A percentile compares a stretch with the other conserved stretches of the same genome.
These are phyloP conservation scores for Rhizomucor pusillus DNA, from an alignment of 371 early-diverging fungal genomes.

Conservation along the genomic window DNA sequence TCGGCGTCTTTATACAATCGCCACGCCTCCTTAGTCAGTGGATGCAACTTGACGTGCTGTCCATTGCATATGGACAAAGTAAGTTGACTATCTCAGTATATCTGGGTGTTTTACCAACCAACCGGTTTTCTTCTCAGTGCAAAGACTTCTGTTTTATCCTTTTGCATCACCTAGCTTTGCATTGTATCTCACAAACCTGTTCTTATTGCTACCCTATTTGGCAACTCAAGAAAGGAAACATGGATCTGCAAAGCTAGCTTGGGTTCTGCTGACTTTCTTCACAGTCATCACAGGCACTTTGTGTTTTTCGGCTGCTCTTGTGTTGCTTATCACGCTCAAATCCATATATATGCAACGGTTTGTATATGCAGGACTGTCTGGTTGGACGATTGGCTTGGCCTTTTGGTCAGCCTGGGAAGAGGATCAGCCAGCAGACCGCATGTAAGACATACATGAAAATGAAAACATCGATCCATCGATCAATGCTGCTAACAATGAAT, in stretches of 20 bases:
- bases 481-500: neutral
- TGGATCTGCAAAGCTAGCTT: conserved; percentile 14
- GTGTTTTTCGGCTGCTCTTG: conserved; percentile 1
- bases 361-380: conserved; percentile 19
- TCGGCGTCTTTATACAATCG: neutral
- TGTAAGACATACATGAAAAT: conserved; percentile 6
- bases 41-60: too few species aligned
- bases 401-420: conserved; percentile 21
- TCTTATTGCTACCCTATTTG: conserved; percentile 18
- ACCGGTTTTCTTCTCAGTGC: too few species aligned
- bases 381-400: conserved; percentile 22
- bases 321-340: conserved; percentile 1
- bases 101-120: too few species aligned
- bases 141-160: conserved; percentile 19
- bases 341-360: neutral
- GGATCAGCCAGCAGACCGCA: conserved; percentile 17
- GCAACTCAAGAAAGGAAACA: conserved; percentile 17
- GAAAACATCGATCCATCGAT: neutral
- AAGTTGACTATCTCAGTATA: neutral
- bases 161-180: conserved; percentile 14
- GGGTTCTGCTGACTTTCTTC: conserved; percentile 8
- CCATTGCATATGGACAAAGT: conserved; percentile 8
- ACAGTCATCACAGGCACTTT: conserved; percentile 7
- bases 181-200: conserved; percentile 12
- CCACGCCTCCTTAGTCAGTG: conserved; percentile 1